Evolutionary conservation across 1,284 basidiomycete genomes (phyloP), one percentile per base, ranked within the genome.

Genomic region (Ustilago sp.): DNA sequence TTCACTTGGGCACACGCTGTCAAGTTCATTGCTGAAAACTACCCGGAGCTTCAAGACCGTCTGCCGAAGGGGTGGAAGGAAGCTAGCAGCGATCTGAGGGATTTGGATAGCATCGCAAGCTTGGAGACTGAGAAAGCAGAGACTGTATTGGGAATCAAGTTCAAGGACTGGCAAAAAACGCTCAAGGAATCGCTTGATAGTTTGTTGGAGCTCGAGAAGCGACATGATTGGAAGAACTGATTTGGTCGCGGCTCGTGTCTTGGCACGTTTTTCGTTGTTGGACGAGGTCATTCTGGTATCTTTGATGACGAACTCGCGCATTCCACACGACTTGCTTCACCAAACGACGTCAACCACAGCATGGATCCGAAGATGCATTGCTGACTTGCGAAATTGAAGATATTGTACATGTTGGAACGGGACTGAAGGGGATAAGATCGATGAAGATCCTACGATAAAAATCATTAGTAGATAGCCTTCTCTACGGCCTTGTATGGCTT

Each of bases 1-100:
- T 80, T 80, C 54, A 81, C 71, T 19, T 83, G 79, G 79, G 72
- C 69, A 6, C 68, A 80, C 15, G 80, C 82, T 2, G 74, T 80
- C 43, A 57, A 73, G 32, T 74, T 70, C 34, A 75, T 84, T 43
- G 52, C 69, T 9, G 63, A 79, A 17, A 58, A 63, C 34, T 72
- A 71, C 35, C 80, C 81, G 1, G 56, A 80, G 3, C 60, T 84
- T 23, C 65, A 68, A 39, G 35, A 52, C 23, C 62, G 81, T 6
- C 66, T 84, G 54, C 82, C 82, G 1, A 77, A 82, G 41, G 80
- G 81, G 3, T 84, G 79, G 78, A 63, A 83, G 53, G 67, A 79
- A 36, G 59, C 71, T 1, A 60, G 48, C 12, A 32, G 59, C 19
- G 38, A 50, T n/a, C 45, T 73, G 17, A 55, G 64, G 15, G 68